These are phyloP conservation scores for Penicillium tannophilum DNA, from an alignment of 495 filamentous ascomycete genomes.

Conservation along the genomic window DNA sequence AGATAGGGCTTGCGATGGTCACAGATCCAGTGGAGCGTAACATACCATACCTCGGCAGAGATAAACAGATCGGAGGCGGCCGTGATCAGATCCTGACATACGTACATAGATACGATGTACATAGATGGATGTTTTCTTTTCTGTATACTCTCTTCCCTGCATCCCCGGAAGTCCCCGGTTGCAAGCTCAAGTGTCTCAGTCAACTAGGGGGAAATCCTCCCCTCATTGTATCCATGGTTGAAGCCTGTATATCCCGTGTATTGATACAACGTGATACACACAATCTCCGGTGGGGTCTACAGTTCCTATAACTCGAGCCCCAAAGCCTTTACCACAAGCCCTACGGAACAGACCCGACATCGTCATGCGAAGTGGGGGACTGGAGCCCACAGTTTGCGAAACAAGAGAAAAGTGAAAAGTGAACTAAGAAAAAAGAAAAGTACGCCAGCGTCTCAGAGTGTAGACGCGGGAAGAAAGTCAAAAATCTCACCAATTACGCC, in stretches of 20 bases:
- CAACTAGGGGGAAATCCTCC: too few species aligned
- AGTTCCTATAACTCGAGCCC: background rate
- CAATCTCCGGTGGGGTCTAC: background rate
- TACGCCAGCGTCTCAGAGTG: background rate
- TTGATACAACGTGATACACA: too few species aligned
- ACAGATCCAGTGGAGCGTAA: background rate
- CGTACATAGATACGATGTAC: too few species aligned
- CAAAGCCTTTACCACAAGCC: background rate
- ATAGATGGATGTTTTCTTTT: too few species aligned
- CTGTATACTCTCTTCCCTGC: too few species aligned
- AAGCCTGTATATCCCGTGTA: too few species aligned
- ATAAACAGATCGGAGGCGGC: conserved; percentile 1
- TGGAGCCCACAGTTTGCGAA: background rate
- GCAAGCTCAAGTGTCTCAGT: too few species aligned
- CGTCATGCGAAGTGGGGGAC: too few species aligned
- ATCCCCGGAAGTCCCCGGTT: background rate
- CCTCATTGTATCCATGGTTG: too few species aligned
- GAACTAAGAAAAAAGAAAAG: background rate
- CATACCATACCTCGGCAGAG: background rate
- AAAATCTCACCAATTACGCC: background rate
- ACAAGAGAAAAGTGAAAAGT: background rate
- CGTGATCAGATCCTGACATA: background rate
- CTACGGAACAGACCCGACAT: conserved; percentile 3
- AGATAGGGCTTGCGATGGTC: background rate
- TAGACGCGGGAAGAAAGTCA: background rate